Conservation (phyloP, 495 filamentous ascomycete genomes). For the Penicillium odoratum region DNA sequence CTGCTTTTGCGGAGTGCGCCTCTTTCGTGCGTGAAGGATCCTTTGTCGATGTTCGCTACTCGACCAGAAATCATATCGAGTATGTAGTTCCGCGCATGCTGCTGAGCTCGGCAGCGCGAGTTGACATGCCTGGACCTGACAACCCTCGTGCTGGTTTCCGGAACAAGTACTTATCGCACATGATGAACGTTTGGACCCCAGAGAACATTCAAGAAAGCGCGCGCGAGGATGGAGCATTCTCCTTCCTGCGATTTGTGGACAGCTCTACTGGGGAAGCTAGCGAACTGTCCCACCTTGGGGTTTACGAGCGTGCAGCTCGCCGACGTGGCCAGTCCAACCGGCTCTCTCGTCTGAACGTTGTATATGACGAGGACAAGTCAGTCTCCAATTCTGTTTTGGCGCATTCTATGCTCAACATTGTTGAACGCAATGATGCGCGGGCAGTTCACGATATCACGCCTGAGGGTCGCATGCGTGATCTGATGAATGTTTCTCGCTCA, state of each 20-base stretch:
- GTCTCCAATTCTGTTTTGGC: conserved; percentile 54
- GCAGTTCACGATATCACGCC: conserved; percentile 67
- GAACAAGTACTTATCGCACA: conserved; percentile 66
- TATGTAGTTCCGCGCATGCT: conserved; percentile 80
- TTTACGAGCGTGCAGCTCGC: conserved; percentile 65
- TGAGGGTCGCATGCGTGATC: conserved; percentile 68
- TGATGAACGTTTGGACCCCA: conserved; percentile 87
- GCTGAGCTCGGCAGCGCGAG: conserved; percentile 69
- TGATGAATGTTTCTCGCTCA: conserved; percentile 76
- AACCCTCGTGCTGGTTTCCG: conserved; percentile 77
- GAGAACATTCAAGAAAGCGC: conserved; percentile 68
- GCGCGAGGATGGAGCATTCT: conserved; percentile 65
- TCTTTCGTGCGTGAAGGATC: conserved; percentile 89
- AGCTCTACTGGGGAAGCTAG: conserved; percentile 70
- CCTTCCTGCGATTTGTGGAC: conserved; percentile 87
- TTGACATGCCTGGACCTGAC: conserved; percentile 72
- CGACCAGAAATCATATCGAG: conserved; percentile 80
- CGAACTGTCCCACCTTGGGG: conserved; percentile 59
- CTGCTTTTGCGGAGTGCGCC: conserved; percentile 87
- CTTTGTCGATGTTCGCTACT: conserved; percentile 79
- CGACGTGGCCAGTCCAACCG: conserved; percentile 45
- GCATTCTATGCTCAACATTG: conserved; percentile 79
- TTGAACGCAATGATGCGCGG: conserved; percentile 63
- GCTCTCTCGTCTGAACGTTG: conserved; percentile 54
- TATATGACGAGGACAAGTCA: conserved; percentile 61